Percentiles rank a stretch among this genome's conserved stretches.
These are phyloP conservation scores for Cystobasidiaceae sp. DNA, from an alignment of 1,284 basidiomycete genomes.

Conservation along the genomic window DNA sequence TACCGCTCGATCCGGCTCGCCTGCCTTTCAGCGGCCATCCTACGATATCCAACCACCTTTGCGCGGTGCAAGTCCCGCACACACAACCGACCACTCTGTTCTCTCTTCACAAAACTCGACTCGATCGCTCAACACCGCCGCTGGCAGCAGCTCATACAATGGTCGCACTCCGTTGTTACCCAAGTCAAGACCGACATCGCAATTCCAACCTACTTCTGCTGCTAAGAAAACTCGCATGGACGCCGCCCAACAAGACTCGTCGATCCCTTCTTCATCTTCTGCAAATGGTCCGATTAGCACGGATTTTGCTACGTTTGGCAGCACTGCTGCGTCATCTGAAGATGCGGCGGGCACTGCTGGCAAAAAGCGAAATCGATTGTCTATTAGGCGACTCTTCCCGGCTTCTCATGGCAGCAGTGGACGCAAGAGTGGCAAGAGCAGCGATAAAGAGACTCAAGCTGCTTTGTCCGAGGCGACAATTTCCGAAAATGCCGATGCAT, in stretches of 20 bases:
- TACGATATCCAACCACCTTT: too few relatives aligned
- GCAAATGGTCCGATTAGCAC: background rate
- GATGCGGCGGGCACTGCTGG: background rate
- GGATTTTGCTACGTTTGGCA: background rate
- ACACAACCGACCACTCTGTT: too few relatives aligned
- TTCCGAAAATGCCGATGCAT: background rate
- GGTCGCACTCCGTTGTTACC: too few relatives aligned
- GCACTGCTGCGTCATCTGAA: background rate
- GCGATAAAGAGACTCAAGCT: background rate
- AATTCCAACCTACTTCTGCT: too few relatives aligned
- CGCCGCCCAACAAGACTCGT: too few relatives aligned
- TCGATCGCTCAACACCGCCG: too few relatives aligned
- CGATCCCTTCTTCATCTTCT: background rate
- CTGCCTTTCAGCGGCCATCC: too few relatives aligned
- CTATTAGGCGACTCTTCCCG: background rate
- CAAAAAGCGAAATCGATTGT: slow-evolving; percentile 2
- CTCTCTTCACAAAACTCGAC: too few relatives aligned
- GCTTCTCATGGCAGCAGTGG: background rate
- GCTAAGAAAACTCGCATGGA: too few relatives aligned
- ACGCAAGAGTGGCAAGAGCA: background rate
- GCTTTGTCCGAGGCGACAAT: background rate
- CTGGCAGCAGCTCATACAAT: too few relatives aligned
- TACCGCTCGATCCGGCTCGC: background rate
- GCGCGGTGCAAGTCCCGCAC: too few relatives aligned
- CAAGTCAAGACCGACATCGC: too few relatives aligned